Conservation (phyloP, 2,329 filamentous ascomycete genomes). For the Kalmusia sp. region DNA sequence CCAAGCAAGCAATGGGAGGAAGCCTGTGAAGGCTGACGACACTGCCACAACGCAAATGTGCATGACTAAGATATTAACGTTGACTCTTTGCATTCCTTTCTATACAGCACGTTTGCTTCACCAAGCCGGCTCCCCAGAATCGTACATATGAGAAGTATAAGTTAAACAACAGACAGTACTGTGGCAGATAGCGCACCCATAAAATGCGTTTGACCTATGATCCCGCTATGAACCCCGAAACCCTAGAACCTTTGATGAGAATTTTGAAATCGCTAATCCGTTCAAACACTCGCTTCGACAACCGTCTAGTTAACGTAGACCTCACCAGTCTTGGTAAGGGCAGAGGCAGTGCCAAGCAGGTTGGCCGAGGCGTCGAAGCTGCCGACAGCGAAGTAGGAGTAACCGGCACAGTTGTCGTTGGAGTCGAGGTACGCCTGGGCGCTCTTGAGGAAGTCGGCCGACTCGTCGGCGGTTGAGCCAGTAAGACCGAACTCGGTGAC, state of each 20-base stretch:
- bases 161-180: conserved; percentile 14
- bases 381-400: conserved; percentile 49
- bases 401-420: conserved; percentile 38
- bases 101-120: conserved; percentile 3
- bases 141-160: conserved; percentile 8
- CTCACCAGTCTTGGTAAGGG: conserved; percentile 10
- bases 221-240: neutral
- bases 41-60: too few species aligned
- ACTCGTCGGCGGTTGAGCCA: conserved; percentile 37
- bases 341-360: conserved; percentile 9
- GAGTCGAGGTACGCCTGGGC: conserved; percentile 43
- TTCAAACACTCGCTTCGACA: conserved; percentile 8
- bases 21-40: too few species aligned
- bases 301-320: conserved; percentile 12
- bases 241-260: neutral
- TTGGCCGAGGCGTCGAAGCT: conserved; percentile 10
- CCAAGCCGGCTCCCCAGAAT: conserved; percentile 12
- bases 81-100: conserved; percentile 6
- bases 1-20: too few species aligned
- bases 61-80: neutral
- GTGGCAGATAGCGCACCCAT: neutral
- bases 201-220: neutral
- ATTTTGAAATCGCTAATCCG: neutral
- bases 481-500: conserved; percentile 49
- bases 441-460: conserved; percentile 42